These are phyloP conservation scores for Fraxinus dipetala DNA, from an alignment of 305 asterid species.

Conservation along the genomic window DNA sequence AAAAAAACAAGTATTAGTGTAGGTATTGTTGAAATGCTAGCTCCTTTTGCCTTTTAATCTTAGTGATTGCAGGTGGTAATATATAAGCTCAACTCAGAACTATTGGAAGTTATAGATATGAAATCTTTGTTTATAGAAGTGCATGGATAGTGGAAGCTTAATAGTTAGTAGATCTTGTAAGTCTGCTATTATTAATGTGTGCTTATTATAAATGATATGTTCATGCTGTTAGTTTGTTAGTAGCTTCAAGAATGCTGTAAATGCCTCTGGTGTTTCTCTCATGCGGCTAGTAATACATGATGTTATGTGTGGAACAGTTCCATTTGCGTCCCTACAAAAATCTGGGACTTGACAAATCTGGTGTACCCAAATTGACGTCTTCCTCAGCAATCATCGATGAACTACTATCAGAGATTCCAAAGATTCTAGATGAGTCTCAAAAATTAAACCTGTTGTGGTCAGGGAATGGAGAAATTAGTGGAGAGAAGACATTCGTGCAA, in stretches of 20 bases:
- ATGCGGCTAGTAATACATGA: background rate
- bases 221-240: background rate
- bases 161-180: background rate
- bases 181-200: background rate
- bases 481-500: slow-evolving; percentile 14
- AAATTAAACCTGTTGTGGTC: slow-evolving; percentile 51
- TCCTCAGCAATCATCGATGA: slow-evolving; percentile 48
- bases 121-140: background rate
- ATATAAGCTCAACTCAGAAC: background rate
- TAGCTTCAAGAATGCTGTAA: background rate
- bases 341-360: too few relatives aligned
- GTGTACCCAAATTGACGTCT: slow-evolving; percentile 43
- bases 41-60: background rate
- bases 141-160: background rate
- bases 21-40: background rate
- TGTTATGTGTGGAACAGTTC: slow-evolving; percentile 46
- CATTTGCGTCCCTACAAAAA: slow-evolving; percentile 72
- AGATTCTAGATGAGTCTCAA: slow-evolving; percentile 57
- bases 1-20: background rate
- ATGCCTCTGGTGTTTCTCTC: background rate
- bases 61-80: background rate
- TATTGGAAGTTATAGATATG: background rate
- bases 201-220: background rate
- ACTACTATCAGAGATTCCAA: slow-evolving; percentile 70
- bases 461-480: slow-evolving; percentile 19